These are phyloP conservation scores for Polyporus tsugae DNA, from an alignment of 1,284 basidiomycete species.

Conservation along the genomic window DNA sequence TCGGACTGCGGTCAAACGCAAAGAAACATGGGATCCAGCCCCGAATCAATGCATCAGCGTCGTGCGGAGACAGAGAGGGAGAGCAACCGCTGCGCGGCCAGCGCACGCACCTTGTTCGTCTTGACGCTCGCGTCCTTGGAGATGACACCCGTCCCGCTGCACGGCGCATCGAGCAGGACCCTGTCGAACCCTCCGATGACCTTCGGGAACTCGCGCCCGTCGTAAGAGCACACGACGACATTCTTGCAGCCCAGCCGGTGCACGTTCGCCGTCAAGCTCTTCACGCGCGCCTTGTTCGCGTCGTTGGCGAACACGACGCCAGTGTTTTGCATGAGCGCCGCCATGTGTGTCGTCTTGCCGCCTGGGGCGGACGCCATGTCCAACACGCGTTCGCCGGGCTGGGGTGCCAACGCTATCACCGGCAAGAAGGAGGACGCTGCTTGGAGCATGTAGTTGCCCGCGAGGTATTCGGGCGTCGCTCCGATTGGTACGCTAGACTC, in stretches of 20 bases:
- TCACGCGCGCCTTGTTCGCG: conserved; percentile 93
- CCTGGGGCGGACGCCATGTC: conserved; percentile 99
- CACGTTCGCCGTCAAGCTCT: conserved; percentile 96
- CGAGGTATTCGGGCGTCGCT: conserved; percentile 98
- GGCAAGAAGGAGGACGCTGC: conserved; percentile 99
- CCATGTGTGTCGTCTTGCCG: conserved; percentile 97
- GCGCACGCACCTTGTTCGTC: conserved; percentile 87
- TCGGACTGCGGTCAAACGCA: conserved; percentile 69
- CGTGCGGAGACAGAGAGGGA: conserved; percentile 2
- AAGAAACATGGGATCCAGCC: conserved; percentile 3
- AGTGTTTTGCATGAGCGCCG: conserved; percentile 97
- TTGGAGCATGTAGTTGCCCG: conserved; percentile 99
- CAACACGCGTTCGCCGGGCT: conserved; percentile 93
- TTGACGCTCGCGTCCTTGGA: conserved; percentile 98
- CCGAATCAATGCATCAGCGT: conserved; percentile 13
- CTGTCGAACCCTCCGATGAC: conserved; percentile 99
- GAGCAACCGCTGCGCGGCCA: conserved; percentile 10
- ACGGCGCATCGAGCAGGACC: conserved; percentile 96
- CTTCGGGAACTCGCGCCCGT: conserved; percentile 98
- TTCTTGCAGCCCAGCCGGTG: conserved; percentile 99
- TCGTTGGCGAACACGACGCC: conserved; percentile 99
- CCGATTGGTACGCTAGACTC: conserved; percentile 96
- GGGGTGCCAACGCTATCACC: conserved; percentile 93
- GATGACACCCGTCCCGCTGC: conserved; percentile 98
- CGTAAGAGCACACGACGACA: conserved; percentile 97